These are phyloP conservation scores for Phialemonium atrogriseum DNA, from an alignment of 2,329 filamentous ascomycete genomes.

Conservation along the genomic window DNA sequence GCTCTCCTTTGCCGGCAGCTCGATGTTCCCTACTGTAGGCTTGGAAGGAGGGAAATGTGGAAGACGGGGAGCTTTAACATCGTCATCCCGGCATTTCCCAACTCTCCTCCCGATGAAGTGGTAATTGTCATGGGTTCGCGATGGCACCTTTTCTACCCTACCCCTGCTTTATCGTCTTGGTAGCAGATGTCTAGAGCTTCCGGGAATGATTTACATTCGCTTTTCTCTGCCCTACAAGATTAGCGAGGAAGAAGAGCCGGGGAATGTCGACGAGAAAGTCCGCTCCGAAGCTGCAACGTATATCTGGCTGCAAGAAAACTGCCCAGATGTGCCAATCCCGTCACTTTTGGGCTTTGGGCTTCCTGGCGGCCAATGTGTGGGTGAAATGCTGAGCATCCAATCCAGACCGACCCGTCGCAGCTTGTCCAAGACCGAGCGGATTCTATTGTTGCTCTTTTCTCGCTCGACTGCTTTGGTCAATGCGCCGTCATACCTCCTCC, in stretches of 20 bases:
- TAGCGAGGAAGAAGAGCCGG: constrained; percentile 5
- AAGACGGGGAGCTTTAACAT: neutral
- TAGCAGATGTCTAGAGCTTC: no score
- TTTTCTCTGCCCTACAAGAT: neutral
- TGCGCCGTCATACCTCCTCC: neutral
- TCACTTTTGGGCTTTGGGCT: constrained; percentile 19
- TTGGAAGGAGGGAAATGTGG: neutral
- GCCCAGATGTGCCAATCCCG: constrained; percentile 19
- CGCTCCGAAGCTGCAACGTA: constrained; percentile 23
- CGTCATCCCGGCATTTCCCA: neutral
- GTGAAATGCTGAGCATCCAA: neutral
- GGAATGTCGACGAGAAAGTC: constrained; percentile 24
- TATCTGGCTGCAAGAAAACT: constrained; percentile 22
- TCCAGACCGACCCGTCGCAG: neutral
- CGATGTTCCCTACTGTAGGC: neutral
- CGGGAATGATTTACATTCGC: neutral
- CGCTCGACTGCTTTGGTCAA: neutral
- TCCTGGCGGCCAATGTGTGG: constrained; percentile 10
- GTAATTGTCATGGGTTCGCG: no score
- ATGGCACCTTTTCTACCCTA: no score
- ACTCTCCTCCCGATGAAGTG: neutral
- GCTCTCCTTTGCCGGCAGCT: neutral
- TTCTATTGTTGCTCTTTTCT: no score
- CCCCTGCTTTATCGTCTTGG: no score
- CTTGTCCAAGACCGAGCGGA: no score